Conservation (phyloP, 2,329 filamentous ascomycete species). For the Acrocalymma vagum region DNA sequence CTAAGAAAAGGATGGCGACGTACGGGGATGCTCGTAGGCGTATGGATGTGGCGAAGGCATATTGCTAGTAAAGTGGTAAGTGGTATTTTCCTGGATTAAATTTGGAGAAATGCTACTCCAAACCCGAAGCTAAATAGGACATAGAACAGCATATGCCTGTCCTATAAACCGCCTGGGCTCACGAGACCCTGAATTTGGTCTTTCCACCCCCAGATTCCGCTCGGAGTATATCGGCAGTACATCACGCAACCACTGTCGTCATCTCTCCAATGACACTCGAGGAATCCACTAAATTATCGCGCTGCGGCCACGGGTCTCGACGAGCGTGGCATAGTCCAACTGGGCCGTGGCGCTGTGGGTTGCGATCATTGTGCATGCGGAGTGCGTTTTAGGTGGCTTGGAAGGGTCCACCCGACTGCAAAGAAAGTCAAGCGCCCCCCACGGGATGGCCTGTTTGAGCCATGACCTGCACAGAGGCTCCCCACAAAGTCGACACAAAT, state of each 20-base stretch:
- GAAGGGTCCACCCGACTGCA: too few species aligned
- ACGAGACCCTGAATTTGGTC: neutral
- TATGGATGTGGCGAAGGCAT: too few species aligned
- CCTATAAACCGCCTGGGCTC: conserved; percentile 1
- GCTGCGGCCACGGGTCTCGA: conserved; percentile 18
- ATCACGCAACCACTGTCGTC: conserved; percentile 7
- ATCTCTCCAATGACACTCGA: conserved; percentile 5
- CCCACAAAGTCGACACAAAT: too few species aligned
- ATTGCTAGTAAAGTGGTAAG: too few species aligned
- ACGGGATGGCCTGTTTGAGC: too few species aligned
- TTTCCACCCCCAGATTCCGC: conserved; percentile 6
- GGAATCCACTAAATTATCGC: conserved; percentile 11
- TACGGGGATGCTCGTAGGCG: too few species aligned
- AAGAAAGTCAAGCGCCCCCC: too few species aligned
- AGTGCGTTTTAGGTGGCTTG: too few species aligned
- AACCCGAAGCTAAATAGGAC: too few species aligned
- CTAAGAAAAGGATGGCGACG: too few species aligned
- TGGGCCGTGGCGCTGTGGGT: conserved; percentile 20
- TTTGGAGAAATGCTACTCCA: neutral
- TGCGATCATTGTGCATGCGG: conserved; percentile 27
- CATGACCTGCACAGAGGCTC: too few species aligned
- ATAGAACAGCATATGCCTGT: neutral
- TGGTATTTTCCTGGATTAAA: neutral
- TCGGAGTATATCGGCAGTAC: conserved; percentile 24
- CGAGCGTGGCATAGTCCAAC: conserved; percentile 20